These are phyloP conservation scores for Cryoendolithus antarcticus DNA, from an alignment of 2,329 filamentous ascomycete genomes.

Conservation along the genomic window DNA sequence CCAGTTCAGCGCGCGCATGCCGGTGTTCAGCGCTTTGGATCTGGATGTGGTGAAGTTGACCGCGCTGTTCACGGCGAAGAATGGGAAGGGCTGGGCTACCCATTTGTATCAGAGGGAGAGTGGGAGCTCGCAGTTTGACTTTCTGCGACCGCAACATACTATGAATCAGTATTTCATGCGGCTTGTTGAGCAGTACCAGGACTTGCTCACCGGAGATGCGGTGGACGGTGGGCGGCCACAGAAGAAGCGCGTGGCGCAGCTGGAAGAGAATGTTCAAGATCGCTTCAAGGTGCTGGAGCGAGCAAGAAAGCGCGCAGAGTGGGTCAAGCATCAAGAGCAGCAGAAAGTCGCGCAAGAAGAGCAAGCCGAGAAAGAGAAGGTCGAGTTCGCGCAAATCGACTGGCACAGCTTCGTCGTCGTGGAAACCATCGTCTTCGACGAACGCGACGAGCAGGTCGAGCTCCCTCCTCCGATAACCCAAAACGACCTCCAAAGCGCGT, in stretches of 20 bases:
- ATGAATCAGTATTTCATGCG: constrained; percentile 92
- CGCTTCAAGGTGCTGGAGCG: constrained; percentile 68
- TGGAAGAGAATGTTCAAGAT: constrained; percentile 64
- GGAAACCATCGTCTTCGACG: constrained; percentile 85
- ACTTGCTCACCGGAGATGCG: constrained; percentile 56
- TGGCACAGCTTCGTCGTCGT: constrained; percentile 97
- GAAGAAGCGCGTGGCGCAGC: constrained; percentile 57
- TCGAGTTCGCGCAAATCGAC: constrained; percentile 74
- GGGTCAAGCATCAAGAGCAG: constrained; percentile 68
- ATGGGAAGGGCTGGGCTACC: constrained; percentile 85
- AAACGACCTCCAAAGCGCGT: constrained; percentile 84
- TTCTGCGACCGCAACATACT: constrained; percentile 86
- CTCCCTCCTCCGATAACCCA: constrained; percentile 82
- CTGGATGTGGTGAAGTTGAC: constrained; percentile 62
- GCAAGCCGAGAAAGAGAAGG: constrained; percentile 67
- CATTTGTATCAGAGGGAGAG: constrained; percentile 77
- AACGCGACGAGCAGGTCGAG: constrained; percentile 72
- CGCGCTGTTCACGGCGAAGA: constrained; percentile 83
- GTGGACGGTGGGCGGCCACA: constrained; percentile 59
- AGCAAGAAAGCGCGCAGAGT: constrained; percentile 77
- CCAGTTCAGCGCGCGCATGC: constrained; percentile 91
- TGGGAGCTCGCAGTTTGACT: constrained; percentile 90
- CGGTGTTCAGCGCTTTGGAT: constrained; percentile 91
- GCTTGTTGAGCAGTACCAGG: constrained; percentile 86
- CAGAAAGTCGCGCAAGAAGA: constrained; percentile 86